Percentiles rank a stretch among this genome's conserved stretches.
phyloP scores from a whole-genome alignment of 1,284 basidiomycete species.

The Tranzscheliella williamsii region DNA sequence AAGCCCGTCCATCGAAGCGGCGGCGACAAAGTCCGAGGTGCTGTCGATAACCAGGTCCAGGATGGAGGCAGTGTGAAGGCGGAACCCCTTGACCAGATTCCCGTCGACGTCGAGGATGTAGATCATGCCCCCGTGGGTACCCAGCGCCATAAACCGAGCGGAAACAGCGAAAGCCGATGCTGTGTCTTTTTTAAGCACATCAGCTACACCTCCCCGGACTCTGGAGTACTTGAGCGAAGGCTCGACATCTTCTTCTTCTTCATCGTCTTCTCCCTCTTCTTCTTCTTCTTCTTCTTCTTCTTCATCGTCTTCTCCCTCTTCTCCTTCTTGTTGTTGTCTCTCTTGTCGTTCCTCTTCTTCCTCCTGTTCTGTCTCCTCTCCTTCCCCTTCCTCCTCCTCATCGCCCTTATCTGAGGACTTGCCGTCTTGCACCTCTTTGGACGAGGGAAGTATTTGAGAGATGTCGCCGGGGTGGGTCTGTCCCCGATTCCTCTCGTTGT shows the following conservation, averaged over 20 bases:
- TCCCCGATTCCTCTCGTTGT: neutral
- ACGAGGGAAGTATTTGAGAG: neutral
- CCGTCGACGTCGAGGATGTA: constrained; percentile 82
- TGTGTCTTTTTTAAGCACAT: constrained; percentile 82
- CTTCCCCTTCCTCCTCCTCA: constrained; percentile 1
- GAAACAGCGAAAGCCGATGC: constrained; percentile 67
- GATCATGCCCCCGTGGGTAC: constrained; percentile 88
- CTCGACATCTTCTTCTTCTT: constrained; percentile 40
- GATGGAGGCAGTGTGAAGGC: constrained; percentile 87
- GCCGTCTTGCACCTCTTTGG: neutral
- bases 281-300: constrained; percentile 23
- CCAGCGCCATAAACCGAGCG: constrained; percentile 69
- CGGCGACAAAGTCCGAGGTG: constrained; percentile 85
- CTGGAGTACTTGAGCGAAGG: constrained; percentile 83
- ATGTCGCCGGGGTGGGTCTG: neutral
- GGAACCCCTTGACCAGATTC: constrained; percentile 83
- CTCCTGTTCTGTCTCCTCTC: neutral
- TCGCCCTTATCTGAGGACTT: neutral
- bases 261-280: constrained; percentile 8
- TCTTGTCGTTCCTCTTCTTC: neutral
- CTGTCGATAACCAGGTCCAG: constrained; percentile 82
- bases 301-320: constrained; percentile 1
- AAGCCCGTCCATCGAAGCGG: constrained; percentile 92
- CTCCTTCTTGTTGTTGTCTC: neutral
- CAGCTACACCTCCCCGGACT: constrained; percentile 73